Evolutionary conservation across 371 early-diverging fungal genomes (phyloP), one percentile per base, ranked within the genome.

Genomic region (Mucor velutinosus): DNA sequence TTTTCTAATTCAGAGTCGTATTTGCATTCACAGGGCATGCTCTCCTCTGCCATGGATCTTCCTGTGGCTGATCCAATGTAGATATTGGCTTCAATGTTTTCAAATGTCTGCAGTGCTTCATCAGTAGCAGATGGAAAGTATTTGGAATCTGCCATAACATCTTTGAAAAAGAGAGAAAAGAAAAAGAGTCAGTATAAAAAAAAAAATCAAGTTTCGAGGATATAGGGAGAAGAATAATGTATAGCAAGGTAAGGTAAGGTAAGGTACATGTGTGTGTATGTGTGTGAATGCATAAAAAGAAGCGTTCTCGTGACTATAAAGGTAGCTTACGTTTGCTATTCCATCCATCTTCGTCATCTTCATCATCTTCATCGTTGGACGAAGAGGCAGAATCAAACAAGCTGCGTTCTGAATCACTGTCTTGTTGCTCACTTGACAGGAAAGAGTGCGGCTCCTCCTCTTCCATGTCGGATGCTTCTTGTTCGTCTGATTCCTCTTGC

Each of bases 11-110:
- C 87, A 49, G 86, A 85, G 37, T 89, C 80, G 72, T 88, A 91
- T 74, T 86, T 84, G 77, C 94, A 95, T 71, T 83, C 83, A 75
- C 94, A 95, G 6, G 89, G 87, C 80, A 90, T 87, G 37, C 81
- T 85, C 68, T 92, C 93, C 49, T 90, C 92, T n/a, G 85, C 88
- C 29, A 83, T 78, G 10, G 89, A 88, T 63, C 81, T 79, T 21
- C 91, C 92, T 27, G 84, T 87, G 0, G 92, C 91, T 43, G 85
- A 73, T 29, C 91, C 90, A 59, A 80, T 80, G 71, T 86, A 93
- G 60, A 87, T 85, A 64, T 91, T 93, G 27, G 82, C 79, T 10
- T 78, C 73, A 43, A 93, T 89, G 58, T 86, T 88, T 8, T 69
- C 70, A 62, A 82, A 89, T 1, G 81, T 78, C 45, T 79, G 76